These are phyloP conservation scores for Furcasterigmium furcatum DNA, from an alignment of 2,329 filamentous ascomycete genomes.

Conservation along the genomic window DNA sequence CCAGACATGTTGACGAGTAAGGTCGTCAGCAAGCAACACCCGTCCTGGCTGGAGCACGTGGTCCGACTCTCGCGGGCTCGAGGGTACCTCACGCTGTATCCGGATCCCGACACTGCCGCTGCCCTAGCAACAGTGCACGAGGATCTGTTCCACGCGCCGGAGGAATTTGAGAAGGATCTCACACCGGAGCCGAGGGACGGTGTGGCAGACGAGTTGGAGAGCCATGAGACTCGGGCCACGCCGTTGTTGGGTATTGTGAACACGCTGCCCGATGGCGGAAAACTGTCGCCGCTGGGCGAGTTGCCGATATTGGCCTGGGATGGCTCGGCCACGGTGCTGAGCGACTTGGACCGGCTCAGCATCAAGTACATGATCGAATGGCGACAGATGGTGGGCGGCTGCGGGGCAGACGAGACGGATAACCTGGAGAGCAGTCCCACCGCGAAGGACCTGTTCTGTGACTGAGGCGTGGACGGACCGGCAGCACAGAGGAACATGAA, in stretches of 20 bases:
- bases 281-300: conserved; percentile 38
- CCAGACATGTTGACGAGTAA: conserved; percentile 47
- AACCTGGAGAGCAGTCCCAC: conserved; percentile 18
- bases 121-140: conserved; percentile 72
- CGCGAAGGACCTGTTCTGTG: conserved; percentile 65
- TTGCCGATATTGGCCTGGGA: conserved; percentile 64
- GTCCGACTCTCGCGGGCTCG: conserved; percentile 72
- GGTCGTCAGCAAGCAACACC: conserved; percentile 63
- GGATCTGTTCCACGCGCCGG: conserved; percentile 70
- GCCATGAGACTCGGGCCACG: conserved; percentile 16
- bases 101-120: conserved; percentile 50
- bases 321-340: conserved; percentile 43
- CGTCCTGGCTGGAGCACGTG: conserved; percentile 76
- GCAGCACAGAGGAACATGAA: too few relatives aligned
- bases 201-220: conserved; percentile 16
- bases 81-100: conserved; percentile 79
- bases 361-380: conserved; percentile 56
- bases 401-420: conserved; percentile 33
- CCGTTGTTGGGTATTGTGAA: conserved; percentile 43
- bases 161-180: conserved; percentile 52
- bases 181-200: conserved; percentile 12
- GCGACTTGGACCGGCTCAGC: conserved; percentile 39
- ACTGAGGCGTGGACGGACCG: not conserved
- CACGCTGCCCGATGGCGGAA: conserved; percentile 40
- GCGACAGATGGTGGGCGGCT: conserved; percentile 64